A percentile compares a stretch with the other conserved stretches of the same genome.
Evolutionary conservation across 192 early-diverging fungal species (phyloP).

Genomic region (Pilobolus umbonatus): DNA sequence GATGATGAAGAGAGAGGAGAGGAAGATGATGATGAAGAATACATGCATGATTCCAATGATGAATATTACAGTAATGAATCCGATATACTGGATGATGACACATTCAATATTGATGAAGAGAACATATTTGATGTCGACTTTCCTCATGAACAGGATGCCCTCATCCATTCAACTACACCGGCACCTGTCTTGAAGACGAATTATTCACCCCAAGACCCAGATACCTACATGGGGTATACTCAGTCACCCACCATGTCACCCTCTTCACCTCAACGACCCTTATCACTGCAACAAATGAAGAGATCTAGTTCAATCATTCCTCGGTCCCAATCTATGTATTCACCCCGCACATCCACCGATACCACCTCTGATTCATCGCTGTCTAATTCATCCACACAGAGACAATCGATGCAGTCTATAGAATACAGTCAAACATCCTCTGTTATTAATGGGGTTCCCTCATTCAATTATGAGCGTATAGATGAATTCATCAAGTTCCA

Average conservation of each 20-base stretch:
- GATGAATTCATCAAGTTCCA: constrained; percentile 61
- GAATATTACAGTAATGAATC: constrained; percentile 29
- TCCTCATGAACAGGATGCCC: constrained; percentile 27
- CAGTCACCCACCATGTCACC: background rate
- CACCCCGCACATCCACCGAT: constrained; percentile 1
- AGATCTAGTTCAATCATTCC: constrained; percentile 1
- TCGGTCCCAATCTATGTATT: constrained; percentile 7
- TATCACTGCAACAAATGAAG: constrained; percentile 1
- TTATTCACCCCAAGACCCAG: background rate
- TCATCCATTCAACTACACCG: constrained; percentile 16
- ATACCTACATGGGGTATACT: background rate
- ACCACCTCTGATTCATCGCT: background rate
- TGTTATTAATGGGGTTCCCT: constrained; percentile 1
- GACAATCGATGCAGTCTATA: background rate
- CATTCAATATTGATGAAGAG: constrained; percentile 30
- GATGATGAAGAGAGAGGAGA: background rate
- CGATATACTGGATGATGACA: constrained; percentile 32
- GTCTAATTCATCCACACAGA: constrained; percentile 4
- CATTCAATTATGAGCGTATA: constrained; percentile 40
- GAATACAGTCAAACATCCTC: background rate
- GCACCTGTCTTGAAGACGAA: background rate
- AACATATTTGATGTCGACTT: constrained; percentile 39
- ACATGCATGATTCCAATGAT: background rate
- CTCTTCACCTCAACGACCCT: background rate
- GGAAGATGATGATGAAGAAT: constrained; percentile 5